These are phyloP conservation scores for Sarcodon aspratus DNA, from an alignment of 768 basidiomycete genomes.

Conservation along the genomic window DNA sequence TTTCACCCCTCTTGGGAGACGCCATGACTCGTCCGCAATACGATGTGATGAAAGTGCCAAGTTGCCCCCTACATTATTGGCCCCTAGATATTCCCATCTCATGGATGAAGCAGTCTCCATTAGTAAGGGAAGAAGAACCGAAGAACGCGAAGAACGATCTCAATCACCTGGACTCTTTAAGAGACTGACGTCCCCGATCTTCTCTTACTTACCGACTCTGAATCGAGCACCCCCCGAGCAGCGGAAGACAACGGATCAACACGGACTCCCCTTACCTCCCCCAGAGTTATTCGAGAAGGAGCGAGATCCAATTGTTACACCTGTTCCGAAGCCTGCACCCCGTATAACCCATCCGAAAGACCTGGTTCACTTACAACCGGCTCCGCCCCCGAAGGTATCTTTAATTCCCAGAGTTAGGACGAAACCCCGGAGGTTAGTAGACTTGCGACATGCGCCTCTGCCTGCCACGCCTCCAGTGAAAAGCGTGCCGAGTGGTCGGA, in stretches of 20 bases:
- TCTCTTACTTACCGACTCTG: conserved; percentile 47
- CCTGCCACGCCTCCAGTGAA: conserved; percentile 16
- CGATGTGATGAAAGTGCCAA: conserved; percentile 13
- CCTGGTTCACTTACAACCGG: conserved; percentile 48
- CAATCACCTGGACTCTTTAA: neutral
- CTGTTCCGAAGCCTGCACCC: conserved; percentile 36
- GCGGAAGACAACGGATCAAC: conserved; percentile 16
- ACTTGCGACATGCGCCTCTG: conserved; percentile 36
- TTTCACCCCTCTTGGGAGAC: conserved; percentile 33
- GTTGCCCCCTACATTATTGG: conserved; percentile 32
- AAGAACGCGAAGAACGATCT: neutral
- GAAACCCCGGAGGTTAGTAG: conserved; percentile 36
- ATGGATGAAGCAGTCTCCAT: conserved; percentile 37
- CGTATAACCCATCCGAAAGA: conserved; percentile 48
- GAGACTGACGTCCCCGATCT: conserved; percentile 16
- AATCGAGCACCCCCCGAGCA: conserved; percentile 23
- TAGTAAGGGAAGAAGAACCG: conserved; percentile 1
- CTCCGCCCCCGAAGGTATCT: conserved; percentile 26
- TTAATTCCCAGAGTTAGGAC: conserved; percentile 28
- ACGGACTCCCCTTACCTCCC: conserved; percentile 45
- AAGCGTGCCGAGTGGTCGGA: conserved; percentile 26
- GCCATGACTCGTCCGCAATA: conserved; percentile 6
- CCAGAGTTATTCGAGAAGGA: conserved; percentile 34
- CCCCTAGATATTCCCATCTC: conserved; percentile 47
- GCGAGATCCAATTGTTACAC: conserved; percentile 49